Evolutionary conservation across 176 grass and related monocot genomes (phyloP), one percentile per base, ranked within the genome.

Genomic region (Musa troglodytarum): DNA sequence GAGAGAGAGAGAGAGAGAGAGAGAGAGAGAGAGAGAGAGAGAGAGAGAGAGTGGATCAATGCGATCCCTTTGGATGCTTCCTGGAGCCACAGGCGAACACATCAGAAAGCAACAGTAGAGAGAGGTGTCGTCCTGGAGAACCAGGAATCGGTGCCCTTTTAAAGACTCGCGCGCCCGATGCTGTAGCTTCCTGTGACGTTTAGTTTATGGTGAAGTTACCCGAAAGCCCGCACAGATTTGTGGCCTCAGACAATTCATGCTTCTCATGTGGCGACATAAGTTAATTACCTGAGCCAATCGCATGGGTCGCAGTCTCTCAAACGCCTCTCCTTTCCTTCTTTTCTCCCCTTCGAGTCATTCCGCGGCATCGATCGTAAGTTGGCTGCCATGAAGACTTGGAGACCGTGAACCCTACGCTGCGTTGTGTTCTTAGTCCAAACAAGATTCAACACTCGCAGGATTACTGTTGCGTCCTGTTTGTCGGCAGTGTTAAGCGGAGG

Each of bases 61-160:
- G 85, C 57, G 80, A 86, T 86, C 71, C 72, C 80, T 86, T 82
- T 79, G 80, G 80, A 86, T 82, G 72, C 71, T 79, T 69, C 80
- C 57, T 82, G 25, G 5, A 64, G 80, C 76, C 64, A 86, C 76
- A 54, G 56, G 1, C 10, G 14, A 8, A 17, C 15, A 52, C 10
- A 16, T 65, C 63, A 54, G 22, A 59, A 52, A 68, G 57, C 66
- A 79, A 79, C 65, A 61, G 69, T 55, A 43, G 23, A 53, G 59
- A 77, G n/a, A 66, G 20, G 21, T 77, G 52, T 43, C 53, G 1
- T 70, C 25, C 20, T 25, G 51, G 17, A 24, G 50, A 43, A 62
- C 55, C 25, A 12, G 11, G 53, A 57, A 15, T 20, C 21, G 23
- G 52, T 9, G 49, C 2, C 77, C 77, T 79, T 79, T 58, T 79